Percentiles rank a stretch among this genome's conserved stretches.
These are phyloP conservation scores for Trametes coccinea DNA, from an alignment of 768 basidiomycete genomes.

Conservation along the genomic window DNA sequence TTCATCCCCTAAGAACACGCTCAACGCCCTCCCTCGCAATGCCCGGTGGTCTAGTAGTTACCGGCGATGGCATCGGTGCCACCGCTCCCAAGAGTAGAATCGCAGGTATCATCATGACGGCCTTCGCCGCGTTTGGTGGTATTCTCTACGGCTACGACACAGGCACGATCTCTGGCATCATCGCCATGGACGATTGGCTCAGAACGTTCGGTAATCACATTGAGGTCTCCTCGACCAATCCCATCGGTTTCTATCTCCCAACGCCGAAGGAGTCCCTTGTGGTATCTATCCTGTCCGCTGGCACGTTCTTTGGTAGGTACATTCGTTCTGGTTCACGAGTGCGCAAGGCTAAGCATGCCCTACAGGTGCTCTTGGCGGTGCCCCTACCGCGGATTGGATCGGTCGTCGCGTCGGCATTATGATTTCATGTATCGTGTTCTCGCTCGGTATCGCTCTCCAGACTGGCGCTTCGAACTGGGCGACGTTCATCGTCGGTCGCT, in stretches of 20 bases:
- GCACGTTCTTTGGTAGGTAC: slow-evolving; percentile 64
- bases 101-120: slow-evolving; percentile 35
- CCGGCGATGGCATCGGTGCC: slow-evolving; percentile 21
- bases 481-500: slow-evolving; percentile 66
- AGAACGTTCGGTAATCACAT: slow-evolving; percentile 43
- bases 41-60: slow-evolving; percentile 16
- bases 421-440: slow-evolving; percentile 47
- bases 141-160: slow-evolving; percentile 68
- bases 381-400: slow-evolving; percentile 51
- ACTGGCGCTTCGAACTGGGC: slow-evolving; percentile 49
- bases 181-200: slow-evolving; percentile 58
- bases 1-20: slow-evolving; percentile 1
- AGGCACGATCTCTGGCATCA: slow-evolving; percentile 75
- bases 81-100: slow-evolving; percentile 20
- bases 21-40: slow-evolving; percentile 7
- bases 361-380: slow-evolving; percentile 45
- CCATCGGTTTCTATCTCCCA: slow-evolving; percentile 6
- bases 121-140: slow-evolving; percentile 37
- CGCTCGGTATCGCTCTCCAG: slow-evolving; percentile 63
- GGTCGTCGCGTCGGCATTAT: slow-evolving; percentile 51
- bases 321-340: no score
- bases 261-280: slow-evolving; percentile 48
- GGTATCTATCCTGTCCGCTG: slow-evolving; percentile 71
- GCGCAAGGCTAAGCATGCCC: neutral
- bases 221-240: neutral